Evolutionary conservation across 176 grass and related monocot genomes (phyloP).

Genomic region (Paspalum vaginatum): DNA sequence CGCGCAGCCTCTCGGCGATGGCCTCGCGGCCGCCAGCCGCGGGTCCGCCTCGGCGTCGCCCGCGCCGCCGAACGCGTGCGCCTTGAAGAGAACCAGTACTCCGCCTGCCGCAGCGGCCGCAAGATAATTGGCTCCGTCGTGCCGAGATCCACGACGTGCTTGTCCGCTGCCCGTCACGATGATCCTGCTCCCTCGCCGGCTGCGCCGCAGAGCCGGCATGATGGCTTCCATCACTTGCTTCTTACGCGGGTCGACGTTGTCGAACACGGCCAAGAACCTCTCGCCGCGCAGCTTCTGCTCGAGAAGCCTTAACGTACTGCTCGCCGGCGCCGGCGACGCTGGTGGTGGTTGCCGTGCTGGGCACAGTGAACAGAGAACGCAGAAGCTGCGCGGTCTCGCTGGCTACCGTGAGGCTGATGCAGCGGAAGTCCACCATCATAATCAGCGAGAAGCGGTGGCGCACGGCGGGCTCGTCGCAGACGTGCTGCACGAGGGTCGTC

Average conservation of each 20-base stretch:
- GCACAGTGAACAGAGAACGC: conserved; percentile 10
- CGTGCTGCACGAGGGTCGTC: conserved; percentile 45
- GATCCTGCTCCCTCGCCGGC: conserved; percentile 29
- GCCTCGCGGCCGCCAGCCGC: neutral
- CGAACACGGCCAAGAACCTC: conserved; percentile 36
- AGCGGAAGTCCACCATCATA: conserved; percentile 33
- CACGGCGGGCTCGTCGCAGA: conserved; percentile 25
- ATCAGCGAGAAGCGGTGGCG: conserved; percentile 31
- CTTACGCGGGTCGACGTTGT: conserved; percentile 24
- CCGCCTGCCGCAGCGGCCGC: neutral
- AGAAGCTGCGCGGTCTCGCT: neutral
- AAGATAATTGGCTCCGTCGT: conserved; percentile 12
- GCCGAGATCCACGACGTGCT: conserved; percentile 17
- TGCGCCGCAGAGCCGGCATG: conserved; percentile 15
- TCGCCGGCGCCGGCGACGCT: neutral
- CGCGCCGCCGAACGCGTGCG: conserved; percentile 23
- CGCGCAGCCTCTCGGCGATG: conserved; percentile 28
- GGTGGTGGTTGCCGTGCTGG: neutral
- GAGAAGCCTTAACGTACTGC: neutral
- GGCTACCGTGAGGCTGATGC: conserved; percentile 28
- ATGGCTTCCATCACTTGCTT: conserved; percentile 26
- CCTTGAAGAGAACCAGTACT: conserved; percentile 50
- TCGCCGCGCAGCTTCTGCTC: conserved; percentile 1
- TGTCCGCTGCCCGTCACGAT: conserved; percentile 28
- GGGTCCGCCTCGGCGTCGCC: conserved; percentile 4